Evolutionary conservation across 108 stramenopile species (phyloP).

Genomic region (Skeletonema marinoi): DNA sequence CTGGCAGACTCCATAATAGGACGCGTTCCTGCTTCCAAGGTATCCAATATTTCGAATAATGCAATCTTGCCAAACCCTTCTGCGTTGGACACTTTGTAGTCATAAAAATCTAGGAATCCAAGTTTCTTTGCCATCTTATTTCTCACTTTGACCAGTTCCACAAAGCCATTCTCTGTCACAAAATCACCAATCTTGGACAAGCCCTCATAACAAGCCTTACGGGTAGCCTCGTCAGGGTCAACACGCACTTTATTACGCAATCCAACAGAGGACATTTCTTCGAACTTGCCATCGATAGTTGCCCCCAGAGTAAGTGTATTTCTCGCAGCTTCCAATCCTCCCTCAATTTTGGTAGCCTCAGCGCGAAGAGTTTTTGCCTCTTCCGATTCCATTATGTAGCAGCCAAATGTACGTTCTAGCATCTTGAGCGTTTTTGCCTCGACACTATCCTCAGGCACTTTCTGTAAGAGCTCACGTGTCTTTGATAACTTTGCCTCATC

Average conservation of each 20-base stretch:
- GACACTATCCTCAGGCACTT: constrained; percentile 20
- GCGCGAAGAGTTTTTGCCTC: constrained; percentile 57
- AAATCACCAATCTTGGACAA: constrained; percentile 67
- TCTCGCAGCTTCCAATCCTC: constrained; percentile 55
- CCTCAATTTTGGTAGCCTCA: constrained; percentile 59
- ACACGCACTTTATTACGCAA: constrained; percentile 61
- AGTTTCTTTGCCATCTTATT: constrained; percentile 61
- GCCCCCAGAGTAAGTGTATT: constrained; percentile 60
- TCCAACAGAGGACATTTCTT: constrained; percentile 59
- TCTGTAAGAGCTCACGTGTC: constrained; percentile 36
- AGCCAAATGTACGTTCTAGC: constrained; percentile 60
- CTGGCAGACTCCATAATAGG: constrained; percentile 59
- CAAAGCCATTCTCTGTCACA: constrained; percentile 66
- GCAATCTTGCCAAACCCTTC: constrained; percentile 71
- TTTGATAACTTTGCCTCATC: constrained; percentile 46
- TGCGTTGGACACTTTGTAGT: constrained; percentile 73
- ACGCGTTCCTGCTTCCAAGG: constrained; percentile 61
- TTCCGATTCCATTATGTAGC: constrained; percentile 56
- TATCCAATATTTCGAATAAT: constrained; percentile 74
- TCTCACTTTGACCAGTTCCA: constrained; percentile 68
- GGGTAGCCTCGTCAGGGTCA: constrained; percentile 50
- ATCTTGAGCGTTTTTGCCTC: constrained; percentile 48
- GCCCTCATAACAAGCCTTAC: constrained; percentile 71
- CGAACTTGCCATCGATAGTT: constrained; percentile 49
- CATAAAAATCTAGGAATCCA: constrained; percentile 69